Evolutionary conservation across 164 flowering plant genomes (phyloP), one percentile per base, ranked within the genome.

Genomic region (Amborella trichopoda): DNA sequence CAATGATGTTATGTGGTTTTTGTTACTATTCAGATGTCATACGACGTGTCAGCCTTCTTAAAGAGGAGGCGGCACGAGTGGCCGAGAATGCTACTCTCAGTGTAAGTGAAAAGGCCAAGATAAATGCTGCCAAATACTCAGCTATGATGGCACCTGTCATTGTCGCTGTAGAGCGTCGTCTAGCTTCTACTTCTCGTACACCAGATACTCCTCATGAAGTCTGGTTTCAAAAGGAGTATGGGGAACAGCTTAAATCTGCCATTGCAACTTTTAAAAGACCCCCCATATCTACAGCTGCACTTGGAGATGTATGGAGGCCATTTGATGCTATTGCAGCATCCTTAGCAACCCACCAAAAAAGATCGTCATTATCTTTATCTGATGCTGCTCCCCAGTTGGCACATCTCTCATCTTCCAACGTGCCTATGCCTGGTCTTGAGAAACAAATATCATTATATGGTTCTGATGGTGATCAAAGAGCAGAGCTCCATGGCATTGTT

Each of bases 341-440:
- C 40, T 65, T 91, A 50, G 81, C 81, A 52, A 63, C 85, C 56
- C 63, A 83, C 69, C 98, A 91, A 60, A 80, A 87, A 49, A 91
- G 84, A 58, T 77, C 89, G 34, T 72, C 82, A 34, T 57, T 91
- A 54, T 72, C 80, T 27, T 61, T 91, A 52, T 64, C 71, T 28
- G 96, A 91, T 64, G 90, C 86, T 64, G 89, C 98, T 27, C 96
- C 98, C 25, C 75, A 69, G 54, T 57, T 91, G 48, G 73, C 83
- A 44, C 59, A 52, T n/a, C 55, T 86, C 36, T 75, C 88, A 44
- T 83, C 87, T 55, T 77, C 88, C 49, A 81, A 91, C 66, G 82
- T 85, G 49, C 98, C 98, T 42, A 87, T 91, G 94, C 98, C 98
- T 47, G 98, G 98, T 53, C 75, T 85, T 55, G 95, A 83, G 84